A percentile compares a stretch with the other conserved stretches of the same genome.
These are phyloP conservation scores for Paracorniculantispora psalliotae DNA, from an alignment of 2,329 filamentous ascomycete genomes.

Conservation along the genomic window DNA sequence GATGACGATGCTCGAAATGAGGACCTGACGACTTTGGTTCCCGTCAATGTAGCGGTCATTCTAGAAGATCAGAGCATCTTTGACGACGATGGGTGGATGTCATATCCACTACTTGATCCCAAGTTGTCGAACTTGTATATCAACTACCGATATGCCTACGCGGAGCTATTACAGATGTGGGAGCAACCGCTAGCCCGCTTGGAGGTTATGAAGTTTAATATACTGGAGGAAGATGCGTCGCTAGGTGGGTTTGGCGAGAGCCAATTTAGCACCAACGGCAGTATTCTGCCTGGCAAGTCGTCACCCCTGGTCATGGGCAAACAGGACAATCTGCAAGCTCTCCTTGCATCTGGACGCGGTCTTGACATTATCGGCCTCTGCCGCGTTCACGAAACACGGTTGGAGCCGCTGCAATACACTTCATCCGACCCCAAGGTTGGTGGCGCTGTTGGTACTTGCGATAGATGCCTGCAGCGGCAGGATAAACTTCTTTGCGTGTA, in stretches of 20 bases:
- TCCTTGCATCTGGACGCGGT: slow-evolving; percentile 50
- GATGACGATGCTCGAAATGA: slow-evolving; percentile 49
- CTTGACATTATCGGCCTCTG: slow-evolving; percentile 61
- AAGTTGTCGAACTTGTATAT: slow-evolving; percentile 45
- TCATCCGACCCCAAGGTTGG: slow-evolving; percentile 34
- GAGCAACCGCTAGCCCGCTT: slow-evolving; percentile 56
- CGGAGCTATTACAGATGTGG: slow-evolving; percentile 66
- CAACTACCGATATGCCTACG: slow-evolving; percentile 61
- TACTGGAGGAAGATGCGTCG: slow-evolving; percentile 45
- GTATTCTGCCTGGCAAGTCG: slow-evolving; percentile 31
- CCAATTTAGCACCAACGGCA: slow-evolving; percentile 18
- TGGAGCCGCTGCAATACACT: slow-evolving; percentile 52
- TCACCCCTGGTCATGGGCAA: slow-evolving; percentile 54
- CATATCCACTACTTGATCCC: slow-evolving; percentile 52
- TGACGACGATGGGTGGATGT: slow-evolving; percentile 63
- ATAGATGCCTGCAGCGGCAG: slow-evolving; percentile 50
- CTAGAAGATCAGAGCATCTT: slow-evolving; percentile 61
- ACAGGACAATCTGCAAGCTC: slow-evolving; percentile 45
- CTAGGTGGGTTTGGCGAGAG: slow-evolving; percentile 17
- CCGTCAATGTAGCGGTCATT: slow-evolving; percentile 46
- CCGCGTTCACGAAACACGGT: slow-evolving; percentile 56
- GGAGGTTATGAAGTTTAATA: slow-evolving; percentile 66
- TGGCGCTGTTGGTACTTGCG: slow-evolving; percentile 45
- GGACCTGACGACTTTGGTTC: slow-evolving; percentile 42
- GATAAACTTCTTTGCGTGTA: slow-evolving; percentile 57